Conservation (phyloP, 176 grass and related monocot genomes). For the Tillandsia leiboldiana region DNA sequence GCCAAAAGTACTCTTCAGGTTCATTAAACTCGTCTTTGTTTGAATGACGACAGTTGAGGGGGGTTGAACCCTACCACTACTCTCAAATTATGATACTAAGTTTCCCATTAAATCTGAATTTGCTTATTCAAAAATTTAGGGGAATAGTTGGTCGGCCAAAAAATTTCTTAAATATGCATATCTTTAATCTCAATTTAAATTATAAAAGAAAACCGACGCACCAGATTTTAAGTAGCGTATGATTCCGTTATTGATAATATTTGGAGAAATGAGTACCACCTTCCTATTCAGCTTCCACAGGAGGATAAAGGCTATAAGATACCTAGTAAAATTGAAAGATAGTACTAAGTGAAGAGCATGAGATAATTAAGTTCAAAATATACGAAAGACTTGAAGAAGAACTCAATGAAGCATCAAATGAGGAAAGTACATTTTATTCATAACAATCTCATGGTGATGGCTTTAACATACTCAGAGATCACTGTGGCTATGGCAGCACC, state of each 20-base stretch:
- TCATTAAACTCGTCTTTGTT: too few species aligned
- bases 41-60: too few species aligned
- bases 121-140: background rate
- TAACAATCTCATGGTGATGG: slow-evolving; percentile 19
- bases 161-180: slow-evolving; percentile 7
- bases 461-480: slow-evolving; percentile 70
- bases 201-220: slow-evolving; percentile 20
- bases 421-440: slow-evolving; percentile 23
- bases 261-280: slow-evolving; percentile 52
- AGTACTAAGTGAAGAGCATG: background rate
- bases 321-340: slow-evolving; percentile 43
- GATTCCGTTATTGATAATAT: slow-evolving; percentile 32
- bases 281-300: slow-evolving; percentile 80
- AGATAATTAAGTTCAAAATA: background rate
- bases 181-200: slow-evolving; percentile 8
- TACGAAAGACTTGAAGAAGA: background rate
- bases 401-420: slow-evolving; percentile 17
- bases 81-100: too few species aligned
- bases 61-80: too few species aligned
- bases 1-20: too few species aligned
- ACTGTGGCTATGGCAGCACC: slow-evolving; percentile 89
- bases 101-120: too few species aligned
- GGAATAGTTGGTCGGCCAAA: slow-evolving; percentile 1
- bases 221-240: slow-evolving; percentile 86
- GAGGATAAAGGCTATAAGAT: slow-evolving; percentile 61